phyloP scores from a whole-genome alignment of 2,329 filamentous ascomycete species.

The Sclerotinia borealis region DNA sequence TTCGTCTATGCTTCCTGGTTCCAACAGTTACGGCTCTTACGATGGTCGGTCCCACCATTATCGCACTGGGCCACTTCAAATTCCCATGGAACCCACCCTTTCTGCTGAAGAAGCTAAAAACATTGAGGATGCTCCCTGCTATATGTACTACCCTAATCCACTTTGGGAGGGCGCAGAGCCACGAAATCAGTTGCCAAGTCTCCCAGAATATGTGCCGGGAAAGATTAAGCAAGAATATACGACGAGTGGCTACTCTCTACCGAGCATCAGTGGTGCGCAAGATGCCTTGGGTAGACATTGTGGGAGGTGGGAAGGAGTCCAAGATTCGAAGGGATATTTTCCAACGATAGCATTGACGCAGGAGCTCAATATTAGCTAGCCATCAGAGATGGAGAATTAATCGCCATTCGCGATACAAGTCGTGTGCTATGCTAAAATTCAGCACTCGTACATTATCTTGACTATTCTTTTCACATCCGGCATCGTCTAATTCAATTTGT shows the following conservation, averaged over 20 bases:
- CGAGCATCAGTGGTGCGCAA: slow-evolving; percentile 23
- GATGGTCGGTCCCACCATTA: slow-evolving; percentile 28
- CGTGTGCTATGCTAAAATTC: background rate
- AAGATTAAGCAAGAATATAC: slow-evolving; percentile 29
- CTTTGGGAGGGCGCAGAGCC: slow-evolving; percentile 29
- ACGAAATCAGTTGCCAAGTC: slow-evolving; percentile 25
- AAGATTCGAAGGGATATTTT: slow-evolving; percentile 29
- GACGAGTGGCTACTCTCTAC: slow-evolving; percentile 23
- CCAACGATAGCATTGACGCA: slow-evolving; percentile 27
- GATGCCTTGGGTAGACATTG: slow-evolving; percentile 26
- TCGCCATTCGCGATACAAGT: background rate
- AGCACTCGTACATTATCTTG: background rate
- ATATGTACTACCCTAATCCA: slow-evolving; percentile 30
- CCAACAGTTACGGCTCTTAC: slow-evolving; percentile 25
- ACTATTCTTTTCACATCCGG: background rate
- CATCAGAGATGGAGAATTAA: background rate
- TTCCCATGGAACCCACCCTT: slow-evolving; percentile 30
- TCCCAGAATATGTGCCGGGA: slow-evolving; percentile 21
- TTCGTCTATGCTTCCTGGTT: slow-evolving; percentile 26
- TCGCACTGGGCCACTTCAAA: slow-evolving; percentile 24
- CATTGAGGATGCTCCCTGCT: slow-evolving; percentile 27
- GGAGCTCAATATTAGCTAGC: slow-evolving; percentile 29
- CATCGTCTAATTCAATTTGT: background rate
- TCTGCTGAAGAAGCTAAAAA: slow-evolving; percentile 29
- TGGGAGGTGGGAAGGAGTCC: slow-evolving; percentile 31